A percentile compares a stretch with the other conserved stretches of the same genome.
These are phyloP conservation scores for Talaromyces sp. DNA, from an alignment of 2,329 filamentous ascomycete species.

Conservation along the genomic window DNA sequence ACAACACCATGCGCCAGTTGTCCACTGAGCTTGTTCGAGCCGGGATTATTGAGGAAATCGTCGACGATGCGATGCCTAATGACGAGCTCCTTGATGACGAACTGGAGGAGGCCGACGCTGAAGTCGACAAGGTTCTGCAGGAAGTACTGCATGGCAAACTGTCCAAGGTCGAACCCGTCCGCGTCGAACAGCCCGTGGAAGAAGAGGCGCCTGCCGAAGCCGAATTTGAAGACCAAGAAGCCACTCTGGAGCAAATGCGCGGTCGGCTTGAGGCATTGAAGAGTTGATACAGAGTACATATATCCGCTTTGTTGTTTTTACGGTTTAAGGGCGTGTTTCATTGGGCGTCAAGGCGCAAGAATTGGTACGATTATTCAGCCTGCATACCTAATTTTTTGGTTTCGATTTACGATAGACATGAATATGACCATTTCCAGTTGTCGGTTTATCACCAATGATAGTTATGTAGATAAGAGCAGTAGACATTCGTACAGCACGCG, in stretches of 20 bases:
- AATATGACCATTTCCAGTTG: neutral
- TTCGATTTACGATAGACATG: neutral
- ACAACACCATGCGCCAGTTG: constrained; percentile 82
- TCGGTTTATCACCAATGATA: no score
- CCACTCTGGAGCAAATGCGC: constrained; percentile 90
- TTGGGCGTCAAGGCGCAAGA: neutral
- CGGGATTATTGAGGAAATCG: constrained; percentile 97
- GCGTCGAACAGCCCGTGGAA: constrained; percentile 49
- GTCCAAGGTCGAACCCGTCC: constrained; percentile 58
- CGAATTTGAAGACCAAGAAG: constrained; percentile 81
- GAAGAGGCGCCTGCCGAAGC: constrained; percentile 52
- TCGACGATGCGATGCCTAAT: constrained; percentile 75
- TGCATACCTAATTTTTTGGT: neutral
- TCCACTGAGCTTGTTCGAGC: constrained; percentile 86
- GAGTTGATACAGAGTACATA: constrained; percentile 53
- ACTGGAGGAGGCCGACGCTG: constrained; percentile 71
- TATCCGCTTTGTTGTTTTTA: neutral
- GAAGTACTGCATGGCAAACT: constrained; percentile 83
- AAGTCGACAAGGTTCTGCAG: constrained; percentile 88
- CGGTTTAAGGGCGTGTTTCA: neutral
- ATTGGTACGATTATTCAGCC: neutral
- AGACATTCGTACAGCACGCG: neutral
- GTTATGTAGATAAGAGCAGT: neutral
- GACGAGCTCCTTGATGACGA: constrained; percentile 65
- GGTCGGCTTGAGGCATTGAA: constrained; percentile 84